These are phyloP conservation scores for Auriscalpium microsporum DNA, from an alignment of 768 basidiomycete genomes.

Conservation along the genomic window DNA sequence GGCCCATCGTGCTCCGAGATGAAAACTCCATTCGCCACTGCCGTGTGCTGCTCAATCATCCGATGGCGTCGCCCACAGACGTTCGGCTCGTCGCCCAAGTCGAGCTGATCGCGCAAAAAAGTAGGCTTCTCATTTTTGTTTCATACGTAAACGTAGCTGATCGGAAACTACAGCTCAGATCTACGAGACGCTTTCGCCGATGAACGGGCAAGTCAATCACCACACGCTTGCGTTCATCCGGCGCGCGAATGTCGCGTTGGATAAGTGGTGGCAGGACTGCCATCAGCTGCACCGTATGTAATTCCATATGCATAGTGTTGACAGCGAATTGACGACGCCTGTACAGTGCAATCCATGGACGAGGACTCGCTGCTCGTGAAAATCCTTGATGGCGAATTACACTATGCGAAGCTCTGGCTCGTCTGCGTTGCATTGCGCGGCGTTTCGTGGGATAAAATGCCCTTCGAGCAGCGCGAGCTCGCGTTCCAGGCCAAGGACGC, in stretches of 20 bases:
- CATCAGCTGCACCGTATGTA: slow-evolving; percentile 71
- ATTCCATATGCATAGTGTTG: background rate
- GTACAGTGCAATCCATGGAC: slow-evolving; percentile 66
- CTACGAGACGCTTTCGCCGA: slow-evolving; percentile 78
- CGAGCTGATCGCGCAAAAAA: slow-evolving; percentile 86
- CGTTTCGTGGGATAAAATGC: slow-evolving; percentile 93
- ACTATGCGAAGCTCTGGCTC: slow-evolving; percentile 93
- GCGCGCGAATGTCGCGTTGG: slow-evolving; percentile 76
- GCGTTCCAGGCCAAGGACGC: slow-evolving; percentile 95
- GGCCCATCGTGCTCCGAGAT: slow-evolving; percentile 84
- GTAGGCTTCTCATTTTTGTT: slow-evolving; percentile 32
- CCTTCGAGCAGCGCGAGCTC: slow-evolving; percentile 88
- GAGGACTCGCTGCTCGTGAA: slow-evolving; percentile 81
- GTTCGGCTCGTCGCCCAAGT: slow-evolving; percentile 82
- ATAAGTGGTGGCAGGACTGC: slow-evolving; percentile 88
- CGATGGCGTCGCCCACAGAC: slow-evolving; percentile 85
- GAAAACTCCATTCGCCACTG: slow-evolving; percentile 84
- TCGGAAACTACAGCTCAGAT: slow-evolving; percentile 62
- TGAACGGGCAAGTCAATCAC: slow-evolving; percentile 81
- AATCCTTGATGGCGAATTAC: slow-evolving; percentile 79
- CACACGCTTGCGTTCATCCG: slow-evolving; percentile 82
- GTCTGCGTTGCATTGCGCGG: slow-evolving; percentile 89
- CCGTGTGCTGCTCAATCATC: slow-evolving; percentile 71
- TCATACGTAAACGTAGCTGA: background rate
- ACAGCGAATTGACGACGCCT: slow-evolving; percentile 5